A percentile compares a stretch with the other conserved stretches of the same genome.
phyloP scores from a whole-genome alignment of 169 alveolate genomes.

The Babesia sp. region DNA sequence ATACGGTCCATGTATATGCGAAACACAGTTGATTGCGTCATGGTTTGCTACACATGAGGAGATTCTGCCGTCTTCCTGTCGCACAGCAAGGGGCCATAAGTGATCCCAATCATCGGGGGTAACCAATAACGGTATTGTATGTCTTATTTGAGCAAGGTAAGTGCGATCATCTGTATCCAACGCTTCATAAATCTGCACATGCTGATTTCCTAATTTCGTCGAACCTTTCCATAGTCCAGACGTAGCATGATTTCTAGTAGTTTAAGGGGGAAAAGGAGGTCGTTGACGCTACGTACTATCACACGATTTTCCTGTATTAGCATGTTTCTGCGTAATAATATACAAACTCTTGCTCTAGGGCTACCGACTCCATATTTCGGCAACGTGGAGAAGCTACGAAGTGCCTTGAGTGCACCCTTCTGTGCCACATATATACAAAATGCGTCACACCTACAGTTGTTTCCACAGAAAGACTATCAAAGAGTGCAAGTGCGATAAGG shows the following conservation, averaged over 20 bases:
- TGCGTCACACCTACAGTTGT: not conserved
- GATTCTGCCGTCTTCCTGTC: not conserved
- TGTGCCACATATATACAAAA: not conserved
- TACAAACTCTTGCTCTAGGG: not conserved
- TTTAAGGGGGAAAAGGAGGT: constrained; percentile 24
- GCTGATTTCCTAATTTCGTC: not conserved
- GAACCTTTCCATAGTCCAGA: constrained; percentile 19
- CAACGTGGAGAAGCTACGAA: not conserved
- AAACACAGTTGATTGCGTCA: not conserved
- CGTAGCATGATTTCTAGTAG: constrained; percentile 31
- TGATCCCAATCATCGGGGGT: constrained; percentile 18
- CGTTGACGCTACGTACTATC: constrained; percentile 6
- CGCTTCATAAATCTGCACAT: not conserved
- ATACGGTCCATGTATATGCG: constrained; percentile 66
- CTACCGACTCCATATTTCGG: not conserved
- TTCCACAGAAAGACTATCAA: not conserved
- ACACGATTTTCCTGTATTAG: not conserved
- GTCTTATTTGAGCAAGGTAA: not conserved
- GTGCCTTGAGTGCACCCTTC: constrained; percentile 14
- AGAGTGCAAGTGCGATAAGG: constrained; percentile 14
- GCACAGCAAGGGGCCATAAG: not conserved
- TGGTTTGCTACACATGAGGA: not conserved
- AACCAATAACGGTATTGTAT: not conserved
- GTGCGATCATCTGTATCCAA: not conserved
- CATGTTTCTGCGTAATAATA: not conserved